phyloP scores from a whole-genome alignment of 2,329 filamentous ascomycete genomes.

The Colletotrichum tamarilloi region DNA sequence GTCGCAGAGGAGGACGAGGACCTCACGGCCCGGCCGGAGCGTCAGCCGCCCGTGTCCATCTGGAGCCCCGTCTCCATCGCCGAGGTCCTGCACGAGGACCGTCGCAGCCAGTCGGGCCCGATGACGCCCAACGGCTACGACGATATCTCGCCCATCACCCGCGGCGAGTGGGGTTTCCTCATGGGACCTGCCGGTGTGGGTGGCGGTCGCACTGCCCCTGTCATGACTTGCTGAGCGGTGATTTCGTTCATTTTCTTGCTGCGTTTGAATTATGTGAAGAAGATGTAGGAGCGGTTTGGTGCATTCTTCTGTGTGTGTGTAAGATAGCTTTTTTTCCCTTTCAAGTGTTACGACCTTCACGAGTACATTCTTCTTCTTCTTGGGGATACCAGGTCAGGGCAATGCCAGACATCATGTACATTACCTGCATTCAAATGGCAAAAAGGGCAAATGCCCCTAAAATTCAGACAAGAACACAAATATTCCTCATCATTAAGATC shows the following conservation, averaged over 20 bases:
- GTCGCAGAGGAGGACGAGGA: slow-evolving; percentile 49
- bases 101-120: slow-evolving; percentile 53
- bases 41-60: slow-evolving; percentile 40
- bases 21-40: slow-evolving; percentile 50
- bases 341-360: slow-evolving; percentile 15
- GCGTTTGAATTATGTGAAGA: not conserved
- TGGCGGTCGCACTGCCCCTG: slow-evolving; percentile 57
- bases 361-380: slow-evolving; percentile 4
- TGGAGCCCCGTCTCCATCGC: slow-evolving; percentile 55
- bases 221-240: slow-evolving; percentile 61
- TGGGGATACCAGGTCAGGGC: slow-evolving; percentile 10
- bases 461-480: not conserved
- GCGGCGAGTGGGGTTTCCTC: slow-evolving; percentile 72
- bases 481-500: not conserved
- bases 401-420: slow-evolving; percentile 26
- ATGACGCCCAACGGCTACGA: slow-evolving; percentile 69
- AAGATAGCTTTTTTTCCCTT: slow-evolving; percentile 18
- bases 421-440: slow-evolving; percentile 7
- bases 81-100: slow-evolving; percentile 49
- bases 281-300: not conserved
- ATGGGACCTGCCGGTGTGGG: slow-evolving; percentile 61
- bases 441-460: not conserved
- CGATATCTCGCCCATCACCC: slow-evolving; percentile 71
- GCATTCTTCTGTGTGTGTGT: not conserved
- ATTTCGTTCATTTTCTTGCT: not conserved